Evolutionary conservation across 495 filamentous ascomycete species (phyloP), one percentile per base, ranked within the genome.

Genomic region (Aspergillus taichungensis): DNA sequence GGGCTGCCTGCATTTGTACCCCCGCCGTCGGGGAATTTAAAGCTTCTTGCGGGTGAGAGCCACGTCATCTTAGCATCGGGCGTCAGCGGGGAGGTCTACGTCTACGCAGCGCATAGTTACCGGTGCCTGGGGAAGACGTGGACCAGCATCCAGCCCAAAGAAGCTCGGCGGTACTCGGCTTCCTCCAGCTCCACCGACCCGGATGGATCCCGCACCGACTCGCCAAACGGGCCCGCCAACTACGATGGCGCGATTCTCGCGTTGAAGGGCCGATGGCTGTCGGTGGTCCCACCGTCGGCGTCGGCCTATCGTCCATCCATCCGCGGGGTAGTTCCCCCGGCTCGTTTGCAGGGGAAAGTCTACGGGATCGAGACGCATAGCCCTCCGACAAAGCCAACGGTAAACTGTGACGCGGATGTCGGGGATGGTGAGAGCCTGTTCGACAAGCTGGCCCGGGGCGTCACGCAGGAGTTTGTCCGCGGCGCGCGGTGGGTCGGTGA

Each of bases 391-490:
- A 71, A 85, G 46, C 89, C 90, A n/a, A 71, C 77, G 5, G 66
- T 82, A 31, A 88, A 76, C 29, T 85, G 87, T 46, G 77, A 77
- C 7, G 79, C 87, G 8, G 89, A 95, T 47, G 78, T 83, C 4
- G 85, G 85, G 6, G 80, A 88, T 30, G 77, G 80, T 2, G 88
- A 92, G 55, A 82, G 85, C 34, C 70, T 95, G 34, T 70, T 95
- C 48, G 88, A 91, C 60, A 85, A 88, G 50, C 72, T 95, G 34
- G 83, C 89, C 52, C 75, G 90, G 52, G 88, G 90, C 56, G 85
- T 88, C 2, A 84, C 92, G 0, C 91, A 96, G 57, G 88, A 92
- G 55, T 66, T 94, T n/a, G 84, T 98, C 42, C 84, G 84, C 53
- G 85, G 87, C 18, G 88, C 88, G 13, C 84, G 80, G 49, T 94